Percentiles rank a stretch among this genome's conserved stretches.
These are phyloP conservation scores for Salix arbutifolia DNA, from an alignment of 345 rosid species.

Conservation along the genomic window DNA sequence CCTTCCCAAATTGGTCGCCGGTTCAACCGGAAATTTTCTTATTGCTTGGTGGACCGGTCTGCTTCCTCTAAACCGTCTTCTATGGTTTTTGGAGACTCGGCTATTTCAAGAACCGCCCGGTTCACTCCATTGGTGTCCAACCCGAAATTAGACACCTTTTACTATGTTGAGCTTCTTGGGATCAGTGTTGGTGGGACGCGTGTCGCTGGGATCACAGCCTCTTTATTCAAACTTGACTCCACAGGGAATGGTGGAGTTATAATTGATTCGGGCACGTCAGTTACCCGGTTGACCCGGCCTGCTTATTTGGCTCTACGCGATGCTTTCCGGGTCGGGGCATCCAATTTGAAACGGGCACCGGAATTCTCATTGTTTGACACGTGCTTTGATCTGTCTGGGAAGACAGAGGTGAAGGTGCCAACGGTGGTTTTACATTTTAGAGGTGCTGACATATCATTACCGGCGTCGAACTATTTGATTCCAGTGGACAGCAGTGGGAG, in stretches of 20 bases:
- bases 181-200: slow-evolving; percentile 86
- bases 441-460: slow-evolving; percentile 69
- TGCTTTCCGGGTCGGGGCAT: slow-evolving; percentile 54
- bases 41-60: slow-evolving; percentile 85
- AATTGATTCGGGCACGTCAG: slow-evolving; percentile 82
- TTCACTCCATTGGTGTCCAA: slow-evolving; percentile 74
- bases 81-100: slow-evolving; percentile 70
- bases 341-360: slow-evolving; percentile 42
- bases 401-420: slow-evolving; percentile 65
- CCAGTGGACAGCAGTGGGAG: slow-evolving; percentile 71
- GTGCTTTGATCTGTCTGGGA: slow-evolving; percentile 69
- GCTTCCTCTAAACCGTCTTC: slow-evolving; percentile 77
- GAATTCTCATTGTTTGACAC: slow-evolving; percentile 72
- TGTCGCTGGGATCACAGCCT: slow-evolving; percentile 59
- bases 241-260: slow-evolving; percentile 89
- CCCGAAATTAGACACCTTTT: slow-evolving; percentile 89
- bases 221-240: slow-evolving; percentile 64
- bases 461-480: slow-evolving; percentile 84
- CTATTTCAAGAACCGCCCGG: slow-evolving; percentile 60
- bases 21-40: slow-evolving; percentile 75
- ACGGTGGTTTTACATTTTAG: slow-evolving; percentile 66
- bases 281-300: slow-evolving; percentile 69
- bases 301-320: slow-evolving; percentile 64
- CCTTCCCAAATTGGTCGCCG: slow-evolving; percentile 76
- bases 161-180: slow-evolving; percentile 80